These are phyloP conservation scores for Talaromyces sp. DNA, from an alignment of 2,329 filamentous ascomycete genomes.

Conservation along the genomic window DNA sequence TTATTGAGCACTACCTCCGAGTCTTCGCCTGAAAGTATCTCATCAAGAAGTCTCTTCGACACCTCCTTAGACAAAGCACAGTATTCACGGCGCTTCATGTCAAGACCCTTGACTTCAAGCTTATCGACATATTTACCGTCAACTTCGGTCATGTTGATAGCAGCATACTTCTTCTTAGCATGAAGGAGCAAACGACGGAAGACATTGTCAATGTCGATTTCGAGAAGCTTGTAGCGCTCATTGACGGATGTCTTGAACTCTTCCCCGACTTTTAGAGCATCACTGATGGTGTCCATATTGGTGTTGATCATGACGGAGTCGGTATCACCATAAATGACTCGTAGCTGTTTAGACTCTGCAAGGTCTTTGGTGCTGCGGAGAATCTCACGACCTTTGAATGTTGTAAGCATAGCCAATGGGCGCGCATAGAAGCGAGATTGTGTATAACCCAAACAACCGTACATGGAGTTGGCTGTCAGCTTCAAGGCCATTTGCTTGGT, in stretches of 20 bases:
- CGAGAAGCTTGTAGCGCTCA: slow-evolving; percentile 82
- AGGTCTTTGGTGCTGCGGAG: slow-evolving; percentile 91
- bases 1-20: slow-evolving; percentile 81
- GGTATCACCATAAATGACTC: slow-evolving; percentile 98
- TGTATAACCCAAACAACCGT: slow-evolving; percentile 94
- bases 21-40: slow-evolving; percentile 91
- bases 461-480: slow-evolving; percentile 99
- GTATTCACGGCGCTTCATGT: slow-evolving; percentile 97
- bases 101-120: slow-evolving; percentile 95
- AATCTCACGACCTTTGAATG: slow-evolving; percentile 97
- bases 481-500: slow-evolving; percentile 97
- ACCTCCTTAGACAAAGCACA: slow-evolving; percentile 94
- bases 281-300: slow-evolving; percentile 87
- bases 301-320: slow-evolving; percentile 99
- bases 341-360: slow-evolving; percentile 82
- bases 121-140: slow-evolving; percentile 90
- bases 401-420: slow-evolving; percentile 90
- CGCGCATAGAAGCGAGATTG: slow-evolving; percentile 97
- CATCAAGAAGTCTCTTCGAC: slow-evolving; percentile 83
- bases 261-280: slow-evolving; percentile 84
- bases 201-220: slow-evolving; percentile 97
- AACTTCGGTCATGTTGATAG: slow-evolving; percentile 85
- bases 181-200: slow-evolving; percentile 91
- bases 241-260: slow-evolving; percentile 97
- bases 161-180: slow-evolving; percentile 99